Percentiles rank a stretch among this genome's conserved stretches.
These are phyloP conservation scores for Leccinum variicolor DNA, from an alignment of 768 basidiomycete genomes.

Conservation along the genomic window DNA sequence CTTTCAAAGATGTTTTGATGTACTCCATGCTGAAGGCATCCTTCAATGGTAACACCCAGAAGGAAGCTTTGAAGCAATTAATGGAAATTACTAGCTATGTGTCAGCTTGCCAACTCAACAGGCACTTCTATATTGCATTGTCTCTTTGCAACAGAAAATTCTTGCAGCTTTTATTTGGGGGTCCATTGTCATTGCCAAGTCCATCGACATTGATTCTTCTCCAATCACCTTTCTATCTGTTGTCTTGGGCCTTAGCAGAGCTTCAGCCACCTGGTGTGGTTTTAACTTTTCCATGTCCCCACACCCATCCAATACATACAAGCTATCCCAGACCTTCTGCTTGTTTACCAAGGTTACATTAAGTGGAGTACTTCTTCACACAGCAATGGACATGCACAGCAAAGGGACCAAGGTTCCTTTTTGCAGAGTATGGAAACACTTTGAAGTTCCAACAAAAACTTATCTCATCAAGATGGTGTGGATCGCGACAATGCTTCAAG, in stretches of 20 bases:
- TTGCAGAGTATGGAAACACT: too few species aligned
- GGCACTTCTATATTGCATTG: neutral
- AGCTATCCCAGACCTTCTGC: too few species aligned
- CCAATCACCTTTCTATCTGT: neutral
- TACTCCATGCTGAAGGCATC: neutral
- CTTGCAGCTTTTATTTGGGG: neutral
- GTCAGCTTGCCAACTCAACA: neutral
- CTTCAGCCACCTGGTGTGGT: neutral
- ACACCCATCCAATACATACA: too few species aligned
- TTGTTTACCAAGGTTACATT: too few species aligned
- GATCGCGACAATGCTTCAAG: too few species aligned
- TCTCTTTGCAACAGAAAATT: neutral
- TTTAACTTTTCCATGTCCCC: neutral
- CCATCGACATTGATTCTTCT: neutral
- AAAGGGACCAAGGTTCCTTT: too few species aligned
- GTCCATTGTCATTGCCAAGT: neutral
- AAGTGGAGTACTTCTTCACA: too few species aligned
- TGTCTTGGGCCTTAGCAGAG: neutral
- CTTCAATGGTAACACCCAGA: neutral
- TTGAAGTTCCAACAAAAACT: too few species aligned
- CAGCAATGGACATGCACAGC: too few species aligned
- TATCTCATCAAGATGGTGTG: too few species aligned
- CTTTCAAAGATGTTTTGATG: neutral
- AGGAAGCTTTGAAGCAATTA: neutral
- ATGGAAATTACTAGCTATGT: neutral